Evolutionary conservation across 2,329 filamentous ascomycete genomes (phyloP).

Genomic region (Cytospora leucostoma): DNA sequence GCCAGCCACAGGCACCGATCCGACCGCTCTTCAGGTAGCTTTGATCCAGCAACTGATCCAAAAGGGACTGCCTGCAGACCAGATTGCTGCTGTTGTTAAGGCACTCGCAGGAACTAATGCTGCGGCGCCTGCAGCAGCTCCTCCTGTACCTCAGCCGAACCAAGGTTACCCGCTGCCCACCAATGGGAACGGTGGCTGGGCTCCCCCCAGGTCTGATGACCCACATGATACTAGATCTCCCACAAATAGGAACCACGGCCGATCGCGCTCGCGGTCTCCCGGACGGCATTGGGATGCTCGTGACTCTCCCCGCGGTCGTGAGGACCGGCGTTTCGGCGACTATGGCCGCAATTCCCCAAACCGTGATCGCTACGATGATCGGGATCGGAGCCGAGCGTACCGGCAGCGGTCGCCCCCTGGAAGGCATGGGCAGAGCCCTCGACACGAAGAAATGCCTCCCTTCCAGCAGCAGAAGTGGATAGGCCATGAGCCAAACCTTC

Average conservation of each 20-base stretch:
- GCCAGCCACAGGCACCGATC: conserved; percentile 43
- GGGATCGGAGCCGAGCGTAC: conserved; percentile 62
- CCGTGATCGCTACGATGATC: conserved; percentile 58
- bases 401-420: conserved; percentile 83
- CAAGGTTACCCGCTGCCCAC: conserved; percentile 44
- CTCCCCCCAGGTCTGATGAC: conserved; percentile 43
- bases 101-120: conserved; percentile 47
- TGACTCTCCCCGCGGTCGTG: conserved; percentile 62
- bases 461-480: conserved; percentile 66
- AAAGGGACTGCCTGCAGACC: conserved; percentile 75
- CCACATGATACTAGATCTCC: conserved; percentile 67
- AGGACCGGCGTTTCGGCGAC: conserved; percentile 71
- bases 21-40: conserved; percentile 68
- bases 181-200: conserved; percentile 36
- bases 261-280: conserved; percentile 79
- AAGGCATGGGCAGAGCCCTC: conserved; percentile 65
- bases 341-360: conserved; percentile 69
- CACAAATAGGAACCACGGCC: conserved; percentile 54
- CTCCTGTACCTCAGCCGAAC: conserved; percentile 41
- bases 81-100: conserved; percentile 65
- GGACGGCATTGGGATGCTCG: conserved; percentile 70
- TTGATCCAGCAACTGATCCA: conserved; percentile 74
- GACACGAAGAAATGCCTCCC: conserved; percentile 39
- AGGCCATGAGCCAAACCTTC: conserved; percentile 74
- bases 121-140: conserved; percentile 37